Conservation (phyloP, 192 early-diverging fungal genomes). For the Linnemannia exigua region DNA sequence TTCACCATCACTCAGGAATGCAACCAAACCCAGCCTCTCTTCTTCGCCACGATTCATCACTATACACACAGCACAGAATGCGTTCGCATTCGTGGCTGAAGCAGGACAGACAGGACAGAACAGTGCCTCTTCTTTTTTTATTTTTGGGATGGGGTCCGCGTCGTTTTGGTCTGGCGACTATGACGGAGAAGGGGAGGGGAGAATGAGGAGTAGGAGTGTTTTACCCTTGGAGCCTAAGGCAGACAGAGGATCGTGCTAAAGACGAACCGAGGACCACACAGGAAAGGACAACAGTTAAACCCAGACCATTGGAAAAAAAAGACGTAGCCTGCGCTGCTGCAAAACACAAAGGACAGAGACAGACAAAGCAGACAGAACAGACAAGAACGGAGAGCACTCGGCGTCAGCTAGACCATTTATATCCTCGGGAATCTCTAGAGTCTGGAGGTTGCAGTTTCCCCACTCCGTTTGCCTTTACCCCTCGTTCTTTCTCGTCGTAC, state of each 20-base stretch:
- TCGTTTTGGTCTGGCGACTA: not conserved
- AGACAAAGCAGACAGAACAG: not conserved
- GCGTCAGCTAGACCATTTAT: slow-evolving; percentile 19
- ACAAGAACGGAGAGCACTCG: not conserved
- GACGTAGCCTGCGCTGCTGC: not conserved
- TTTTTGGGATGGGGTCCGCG: slow-evolving; percentile 7
- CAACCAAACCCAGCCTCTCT: not conserved
- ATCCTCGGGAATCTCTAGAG: slow-evolving; percentile 22
- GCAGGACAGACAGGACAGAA: not conserved
- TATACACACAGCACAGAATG: not conserved
- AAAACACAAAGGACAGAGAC: not conserved
- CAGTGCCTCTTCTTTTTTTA: not conserved
- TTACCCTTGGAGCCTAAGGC: slow-evolving; percentile 7
- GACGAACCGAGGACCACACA: slow-evolving; percentile 9
- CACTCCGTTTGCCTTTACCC: not conserved
- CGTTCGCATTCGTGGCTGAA: not conserved
- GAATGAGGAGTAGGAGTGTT: not conserved
- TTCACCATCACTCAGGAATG: not conserved
- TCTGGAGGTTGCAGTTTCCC: slow-evolving; percentile 7
- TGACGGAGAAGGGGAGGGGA: not conserved
- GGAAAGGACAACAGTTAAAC: not conserved
- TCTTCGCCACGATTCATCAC: not conserved
- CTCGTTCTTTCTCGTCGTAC: not conserved
- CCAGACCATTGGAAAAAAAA: slow-evolving; percentile 2
- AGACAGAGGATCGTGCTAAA: not conserved